phyloP scores from a whole-genome alignment of 495 filamentous ascomycete genomes.

The Hypoxylon fuscum region DNA sequence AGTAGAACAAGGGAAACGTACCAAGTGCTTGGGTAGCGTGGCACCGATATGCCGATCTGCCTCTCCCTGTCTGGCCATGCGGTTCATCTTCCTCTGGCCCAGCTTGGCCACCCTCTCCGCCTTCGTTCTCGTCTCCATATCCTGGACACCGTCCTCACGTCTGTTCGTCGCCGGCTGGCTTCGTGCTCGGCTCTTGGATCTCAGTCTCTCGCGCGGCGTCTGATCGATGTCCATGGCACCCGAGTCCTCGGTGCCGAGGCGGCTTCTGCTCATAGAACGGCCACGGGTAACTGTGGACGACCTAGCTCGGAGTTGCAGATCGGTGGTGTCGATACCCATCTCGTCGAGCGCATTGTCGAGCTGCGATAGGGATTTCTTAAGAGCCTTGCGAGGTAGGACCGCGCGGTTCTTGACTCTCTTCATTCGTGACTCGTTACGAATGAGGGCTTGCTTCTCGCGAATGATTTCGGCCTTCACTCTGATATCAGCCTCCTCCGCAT shows the following conservation, averaged over 20 bases:
- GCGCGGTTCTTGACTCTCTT: conserved; percentile 95
- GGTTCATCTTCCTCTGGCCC: conserved; percentile 97
- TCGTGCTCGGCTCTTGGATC: conserved; percentile 80
- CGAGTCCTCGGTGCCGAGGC: conserved; percentile 62
- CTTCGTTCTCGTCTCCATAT: conserved; percentile 70
- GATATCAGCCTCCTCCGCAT: conserved; percentile 85
- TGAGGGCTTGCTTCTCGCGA: conserved; percentile 86
- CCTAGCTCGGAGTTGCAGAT: conserved; percentile 76
- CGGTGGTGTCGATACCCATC: conserved; percentile 82
- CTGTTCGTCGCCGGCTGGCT: conserved; percentile 81
- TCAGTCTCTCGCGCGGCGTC: conserved; percentile 66
- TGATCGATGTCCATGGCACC: conserved; percentile 90
- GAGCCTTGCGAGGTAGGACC: conserved; percentile 79
- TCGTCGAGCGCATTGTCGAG: conserved; percentile 85
- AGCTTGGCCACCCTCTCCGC: conserved; percentile 87
- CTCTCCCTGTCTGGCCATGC: conserved; percentile 95
- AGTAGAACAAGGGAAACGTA: conserved; percentile 55
- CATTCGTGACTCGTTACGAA: conserved; percentile 91
- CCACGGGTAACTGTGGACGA: conserved; percentile 67
- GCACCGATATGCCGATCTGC: conserved; percentile 90
- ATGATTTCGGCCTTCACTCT: conserved; percentile 93
- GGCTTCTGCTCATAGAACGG: conserved; percentile 61
- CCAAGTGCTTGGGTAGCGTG: conserved; percentile 88
- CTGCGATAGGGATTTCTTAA: conserved; percentile 79
- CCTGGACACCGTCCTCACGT: conserved; percentile 78